Percentiles rank a stretch among this genome's conserved stretches.
phyloP scores from a whole-genome alignment of 106 monocot species.

The Dendrobium nobile region DNA sequence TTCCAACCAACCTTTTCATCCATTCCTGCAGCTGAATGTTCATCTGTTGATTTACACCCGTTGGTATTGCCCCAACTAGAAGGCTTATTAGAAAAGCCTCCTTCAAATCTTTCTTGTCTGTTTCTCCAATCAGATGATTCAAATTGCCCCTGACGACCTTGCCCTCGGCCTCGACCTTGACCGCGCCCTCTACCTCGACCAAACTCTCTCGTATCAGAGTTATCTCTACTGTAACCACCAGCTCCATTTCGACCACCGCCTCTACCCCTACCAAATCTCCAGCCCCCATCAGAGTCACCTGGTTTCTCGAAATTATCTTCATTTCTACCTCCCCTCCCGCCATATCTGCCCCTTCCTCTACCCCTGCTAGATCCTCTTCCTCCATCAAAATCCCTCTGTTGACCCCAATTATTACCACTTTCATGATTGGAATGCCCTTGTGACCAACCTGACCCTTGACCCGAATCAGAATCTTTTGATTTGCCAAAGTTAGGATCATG shows the following conservation, averaged over 20 bases:
- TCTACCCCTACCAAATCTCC: slow-evolving; percentile 12
- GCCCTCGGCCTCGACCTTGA: neutral
- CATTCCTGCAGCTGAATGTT: neutral
- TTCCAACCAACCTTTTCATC: slow-evolving; percentile 2
- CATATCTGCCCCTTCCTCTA: slow-evolving; percentile 12
- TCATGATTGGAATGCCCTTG: slow-evolving; percentile 4
- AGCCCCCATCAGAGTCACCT: neutral
- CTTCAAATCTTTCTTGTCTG: neutral
- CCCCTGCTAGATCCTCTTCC: slow-evolving; percentile 6
- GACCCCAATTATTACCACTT: slow-evolving; percentile 1
- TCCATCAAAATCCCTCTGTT: slow-evolving; percentile 7
- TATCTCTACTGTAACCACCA: neutral
- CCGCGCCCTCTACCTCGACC: slow-evolving; percentile 3
- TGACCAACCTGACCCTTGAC: slow-evolving; percentile 9
- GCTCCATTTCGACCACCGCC: neutral
- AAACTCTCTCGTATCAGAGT: neutral
- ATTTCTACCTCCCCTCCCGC: slow-evolving; percentile 8
- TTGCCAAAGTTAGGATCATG: neutral
- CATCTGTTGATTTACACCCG: neutral
- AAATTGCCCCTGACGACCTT: neutral
- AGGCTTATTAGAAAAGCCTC: slow-evolving; percentile 2
- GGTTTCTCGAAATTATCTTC: slow-evolving; percentile 2
- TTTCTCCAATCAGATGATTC: slow-evolving; percentile 4
- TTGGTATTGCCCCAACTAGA: neutral
- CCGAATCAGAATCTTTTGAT: slow-evolving; percentile 6